phyloP scores from a whole-genome alignment of 1,284 basidiomycete genomes.

The Ustilago loliicola region DNA sequence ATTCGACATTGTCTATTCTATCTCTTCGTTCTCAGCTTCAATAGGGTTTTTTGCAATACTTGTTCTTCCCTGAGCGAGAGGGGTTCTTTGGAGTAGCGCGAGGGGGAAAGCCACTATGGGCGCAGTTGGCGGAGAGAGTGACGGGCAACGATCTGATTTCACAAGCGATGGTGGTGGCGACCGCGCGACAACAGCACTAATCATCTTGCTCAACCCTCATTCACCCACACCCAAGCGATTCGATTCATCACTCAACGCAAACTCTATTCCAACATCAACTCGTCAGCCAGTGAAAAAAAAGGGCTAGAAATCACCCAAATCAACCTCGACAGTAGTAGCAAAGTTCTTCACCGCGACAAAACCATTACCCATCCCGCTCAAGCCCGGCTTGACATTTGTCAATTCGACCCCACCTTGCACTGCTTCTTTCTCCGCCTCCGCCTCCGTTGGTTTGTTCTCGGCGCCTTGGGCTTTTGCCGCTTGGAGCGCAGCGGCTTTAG shows the following conservation, averaged over 20 bases:
- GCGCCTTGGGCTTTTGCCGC: background rate
- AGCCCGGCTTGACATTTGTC: constrained; percentile 23
- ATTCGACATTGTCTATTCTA: no score
- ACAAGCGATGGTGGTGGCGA: no score
- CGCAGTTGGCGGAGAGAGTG: no score
- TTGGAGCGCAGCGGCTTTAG: constrained; percentile 10
- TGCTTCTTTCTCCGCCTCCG: constrained; percentile 1
- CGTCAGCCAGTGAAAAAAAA: background rate
- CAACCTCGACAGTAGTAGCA: constrained; percentile 71
- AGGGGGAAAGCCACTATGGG: no score
- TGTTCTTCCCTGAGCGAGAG: no score
- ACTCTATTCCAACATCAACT: background rate
- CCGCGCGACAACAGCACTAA: no score
- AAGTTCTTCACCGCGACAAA: constrained; percentile 70
- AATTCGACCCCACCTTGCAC: constrained; percentile 18
- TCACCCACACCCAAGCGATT: no score
- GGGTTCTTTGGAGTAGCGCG: no score
- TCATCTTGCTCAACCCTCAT: no score
- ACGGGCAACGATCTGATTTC: no score
- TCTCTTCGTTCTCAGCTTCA: no score
- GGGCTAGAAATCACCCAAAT: constrained; percentile 71
- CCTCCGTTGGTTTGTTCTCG: background rate
- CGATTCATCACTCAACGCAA: background rate
- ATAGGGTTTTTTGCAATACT: no score
- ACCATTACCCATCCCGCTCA: constrained; percentile 65